Percentiles rank a stretch among this genome's conserved stretches.
Evolutionary conservation across 768 basidiomycete species (phyloP).

Genomic region (Ramaria rubella): DNA sequence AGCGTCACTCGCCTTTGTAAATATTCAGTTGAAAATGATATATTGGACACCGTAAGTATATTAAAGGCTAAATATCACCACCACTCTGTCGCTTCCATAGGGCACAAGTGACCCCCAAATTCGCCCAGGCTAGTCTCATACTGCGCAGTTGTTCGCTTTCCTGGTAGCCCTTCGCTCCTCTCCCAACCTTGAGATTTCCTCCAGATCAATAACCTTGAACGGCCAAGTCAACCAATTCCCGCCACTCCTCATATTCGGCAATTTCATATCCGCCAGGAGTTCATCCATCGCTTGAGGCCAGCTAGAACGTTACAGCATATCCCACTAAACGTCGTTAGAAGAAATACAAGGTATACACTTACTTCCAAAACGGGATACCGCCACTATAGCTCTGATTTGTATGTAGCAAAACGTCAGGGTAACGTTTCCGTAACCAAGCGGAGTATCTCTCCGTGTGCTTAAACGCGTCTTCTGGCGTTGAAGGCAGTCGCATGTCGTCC

Average conservation of each 20-base stretch:
- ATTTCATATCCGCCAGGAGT: conserved; percentile 54
- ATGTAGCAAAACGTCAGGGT: conserved; percentile 44
- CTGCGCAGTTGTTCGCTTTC: too few species aligned
- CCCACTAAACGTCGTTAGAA: neutral
- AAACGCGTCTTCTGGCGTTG: conserved; percentile 41
- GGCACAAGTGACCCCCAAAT: too few species aligned
- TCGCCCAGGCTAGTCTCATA: too few species aligned
- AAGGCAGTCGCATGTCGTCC: conserved; percentile 44
- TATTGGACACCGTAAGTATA: too few species aligned
- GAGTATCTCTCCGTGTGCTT: conserved; percentile 36
- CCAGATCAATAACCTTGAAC: conserved; percentile 44
- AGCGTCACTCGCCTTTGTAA: too few species aligned
- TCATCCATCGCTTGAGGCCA: conserved; percentile 59
- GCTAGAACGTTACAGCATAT: conserved; percentile 19
- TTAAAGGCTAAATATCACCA: too few species aligned
- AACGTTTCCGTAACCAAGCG: conserved; percentile 50
- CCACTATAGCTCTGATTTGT: conserved; percentile 48
- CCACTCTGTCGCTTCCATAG: too few species aligned
- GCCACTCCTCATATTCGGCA: conserved; percentile 46
- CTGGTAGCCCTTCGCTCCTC: conserved; percentile 46
- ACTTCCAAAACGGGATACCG: conserved; percentile 48
- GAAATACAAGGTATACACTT: conserved; percentile 20
- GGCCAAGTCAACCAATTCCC: conserved; percentile 65
- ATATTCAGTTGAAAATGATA: too few species aligned
- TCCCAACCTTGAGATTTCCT: conserved; percentile 41